Base-by-base conservation (phyloP, 345 rosid species). In the Garcia nutans region DNA sequence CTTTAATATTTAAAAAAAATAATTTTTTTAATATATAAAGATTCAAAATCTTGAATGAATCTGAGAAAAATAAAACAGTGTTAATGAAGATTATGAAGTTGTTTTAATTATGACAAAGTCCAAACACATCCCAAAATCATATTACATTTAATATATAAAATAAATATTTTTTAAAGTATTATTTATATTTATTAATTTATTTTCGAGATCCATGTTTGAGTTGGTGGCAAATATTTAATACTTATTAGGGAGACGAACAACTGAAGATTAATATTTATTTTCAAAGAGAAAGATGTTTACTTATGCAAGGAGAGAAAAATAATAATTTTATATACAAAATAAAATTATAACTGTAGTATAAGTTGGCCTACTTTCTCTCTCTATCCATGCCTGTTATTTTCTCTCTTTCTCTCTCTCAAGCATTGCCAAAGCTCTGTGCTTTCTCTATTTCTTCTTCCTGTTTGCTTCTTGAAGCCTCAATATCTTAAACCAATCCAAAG, bases 391-490 rank as follows among this genome's bases (percentile, higher is more conserved):
- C 55, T 64, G 58, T 54, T 54, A 54, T 45, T 22, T 54, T 62
- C 10, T 63, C 71, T 31, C 16, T 16, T 44, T 61, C 77, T 41
- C 78, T 65, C 77, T 75, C 77, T 52, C 77, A 42, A 74, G 10
- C 50, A 47, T 0, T 47, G 2, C 50, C 50, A 47, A 5, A 10
- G 50, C 13, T 75, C 72, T 42, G 41, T 50, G 10, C 47, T 11
- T 24, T 15, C 44, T 22, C 0, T 8, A 13, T n/a, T 12, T 52
- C 26, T 56, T 47, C 42, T 3, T 49, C 23, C 22, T 10, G 37
- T 22, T 41, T 82, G 84, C 87, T 85, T 81, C 79, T 82, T 73
- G 73, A 70, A 70, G 26, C 82, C 63, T 61, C 78, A 77, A 71
- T 19, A 69, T 52, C 72, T 22, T 22, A n/a, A 73, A 76, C 79